Percentiles rank a stretch among this genome's conserved stretches.
Evolutionary conservation across 805 yeast genomes (phyloP).

Genomic region (Kodamaea jinghongensis): DNA sequence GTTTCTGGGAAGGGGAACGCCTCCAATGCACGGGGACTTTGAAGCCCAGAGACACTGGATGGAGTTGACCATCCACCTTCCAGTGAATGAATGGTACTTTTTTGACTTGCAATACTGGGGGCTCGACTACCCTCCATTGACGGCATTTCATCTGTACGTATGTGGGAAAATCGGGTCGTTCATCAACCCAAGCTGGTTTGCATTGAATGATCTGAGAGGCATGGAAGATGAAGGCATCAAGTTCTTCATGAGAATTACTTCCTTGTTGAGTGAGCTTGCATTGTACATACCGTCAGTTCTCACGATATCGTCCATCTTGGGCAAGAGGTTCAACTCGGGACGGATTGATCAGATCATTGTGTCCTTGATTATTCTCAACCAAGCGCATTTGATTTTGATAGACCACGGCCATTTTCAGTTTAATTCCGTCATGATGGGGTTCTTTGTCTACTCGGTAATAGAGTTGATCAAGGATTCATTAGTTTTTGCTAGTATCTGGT

Average conservation of each 20-base stretch:
- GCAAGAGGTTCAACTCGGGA: conserved; percentile 52
- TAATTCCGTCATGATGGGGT: conserved; percentile 91
- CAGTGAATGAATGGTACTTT: conserved; percentile 79
- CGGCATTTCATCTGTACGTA: conserved; percentile 88
- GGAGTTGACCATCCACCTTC: conserved; percentile 79
- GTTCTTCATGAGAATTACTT: conserved; percentile 82
- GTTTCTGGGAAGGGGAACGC: conserved; percentile 67
- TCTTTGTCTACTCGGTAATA: conserved; percentile 65
- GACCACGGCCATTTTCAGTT: conserved; percentile 98
- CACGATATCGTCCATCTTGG: conserved; percentile 67
- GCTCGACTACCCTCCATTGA: conserved; percentile 92
- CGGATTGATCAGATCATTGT: conserved; percentile 76
- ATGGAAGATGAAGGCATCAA: conserved; percentile 64
- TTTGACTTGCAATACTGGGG: conserved; percentile 95
- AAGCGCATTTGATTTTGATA: conserved; percentile 76
- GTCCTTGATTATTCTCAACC: conserved; percentile 75
- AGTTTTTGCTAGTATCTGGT: conserved; percentile 69
- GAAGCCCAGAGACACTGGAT: conserved; percentile 99
- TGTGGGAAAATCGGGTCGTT: conserved; percentile 70
- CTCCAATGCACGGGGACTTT: conserved; percentile 92
- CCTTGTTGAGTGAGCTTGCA: conserved; percentile 68
- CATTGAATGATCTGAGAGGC: conserved; percentile 70
- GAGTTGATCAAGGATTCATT: conserved; percentile 63
- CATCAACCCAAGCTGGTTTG: conserved; percentile 73
- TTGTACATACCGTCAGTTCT: conserved; percentile 80